These are phyloP conservation scores for Suillus luteus DNA, from an alignment of 768 basidiomycete species.

Conservation along the genomic window DNA sequence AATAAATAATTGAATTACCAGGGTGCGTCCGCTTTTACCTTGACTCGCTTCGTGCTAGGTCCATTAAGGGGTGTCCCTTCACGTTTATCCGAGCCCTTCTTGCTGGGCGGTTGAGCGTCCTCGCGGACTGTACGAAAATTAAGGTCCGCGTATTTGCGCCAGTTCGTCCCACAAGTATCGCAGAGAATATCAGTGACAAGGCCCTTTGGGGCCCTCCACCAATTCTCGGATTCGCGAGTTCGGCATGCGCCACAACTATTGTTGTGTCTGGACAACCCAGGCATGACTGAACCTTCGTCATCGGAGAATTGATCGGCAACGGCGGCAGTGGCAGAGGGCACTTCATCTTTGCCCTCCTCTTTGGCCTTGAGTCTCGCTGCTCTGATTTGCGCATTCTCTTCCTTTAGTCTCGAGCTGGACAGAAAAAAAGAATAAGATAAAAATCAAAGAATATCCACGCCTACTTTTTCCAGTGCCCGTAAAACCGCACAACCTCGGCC, in stretches of 20 bases:
- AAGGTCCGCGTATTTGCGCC: constrained; percentile 92
- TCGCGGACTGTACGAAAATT: constrained; percentile 75
- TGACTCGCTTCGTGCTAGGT: constrained; percentile 62
- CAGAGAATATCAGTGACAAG: constrained; percentile 79
- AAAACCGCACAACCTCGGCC: constrained; percentile 80
- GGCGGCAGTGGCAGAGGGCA: constrained; percentile 36
- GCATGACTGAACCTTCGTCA: constrained; percentile 77
- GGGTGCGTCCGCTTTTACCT: constrained; percentile 37
- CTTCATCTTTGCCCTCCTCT: constrained; percentile 24
- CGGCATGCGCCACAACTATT: constrained; percentile 81
- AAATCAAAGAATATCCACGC: constrained; percentile 16
- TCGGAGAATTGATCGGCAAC: constrained; percentile 44
- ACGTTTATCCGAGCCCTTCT: constrained; percentile 51
- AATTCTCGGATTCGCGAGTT: constrained; percentile 72
- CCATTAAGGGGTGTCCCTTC: constrained; percentile 62
- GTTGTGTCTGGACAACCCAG: constrained; percentile 52
- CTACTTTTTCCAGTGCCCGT: constrained; percentile 86
- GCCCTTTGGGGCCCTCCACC: constrained; percentile 94
- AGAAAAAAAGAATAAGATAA: constrained; percentile 14
- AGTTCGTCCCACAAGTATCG: constrained; percentile 82
- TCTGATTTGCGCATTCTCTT: constrained; percentile 61
- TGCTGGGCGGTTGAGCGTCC: constrained; percentile 50
- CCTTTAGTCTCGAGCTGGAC: constrained; percentile 62
- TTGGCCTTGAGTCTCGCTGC: constrained; percentile 36
- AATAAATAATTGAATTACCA: constrained; percentile 1